Percentiles rank a stretch among this genome's conserved stretches.
Conservation (phyloP, 768 basidiomycete genomes). For the Coprinellus aureogranulatus region DNA sequence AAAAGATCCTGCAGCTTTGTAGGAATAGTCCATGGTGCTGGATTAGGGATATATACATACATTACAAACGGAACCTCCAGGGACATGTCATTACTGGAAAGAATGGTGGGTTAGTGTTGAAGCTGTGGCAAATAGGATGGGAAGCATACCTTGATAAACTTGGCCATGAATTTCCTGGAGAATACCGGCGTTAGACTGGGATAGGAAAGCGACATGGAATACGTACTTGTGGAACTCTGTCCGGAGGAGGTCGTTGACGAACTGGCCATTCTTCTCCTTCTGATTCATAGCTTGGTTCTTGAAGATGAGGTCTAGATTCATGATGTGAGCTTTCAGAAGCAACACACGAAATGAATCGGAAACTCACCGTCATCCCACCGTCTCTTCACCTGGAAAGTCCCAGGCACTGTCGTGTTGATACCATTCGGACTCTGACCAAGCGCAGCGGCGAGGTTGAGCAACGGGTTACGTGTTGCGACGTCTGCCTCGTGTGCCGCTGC, state of each 20-base stretch:
- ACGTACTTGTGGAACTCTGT: conserved; percentile 92
- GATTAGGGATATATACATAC: conserved; percentile 10
- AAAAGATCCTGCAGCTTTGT: too few species aligned
- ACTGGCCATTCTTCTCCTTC: conserved; percentile 66
- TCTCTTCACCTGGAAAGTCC: conserved; percentile 87
- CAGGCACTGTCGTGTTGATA: conserved; percentile 69
- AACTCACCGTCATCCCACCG: conserved; percentile 91
- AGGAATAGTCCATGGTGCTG: not conserved
- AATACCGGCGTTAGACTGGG: conserved; percentile 5
- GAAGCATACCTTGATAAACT: conserved; percentile 92
- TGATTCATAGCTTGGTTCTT: conserved; percentile 90
- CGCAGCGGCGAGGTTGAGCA: conserved; percentile 88
- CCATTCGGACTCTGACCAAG: conserved; percentile 72
- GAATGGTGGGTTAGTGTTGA: too few species aligned
- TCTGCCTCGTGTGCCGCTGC: conserved; percentile 71
- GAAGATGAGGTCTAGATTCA: conserved; percentile 94
- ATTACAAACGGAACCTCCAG: not conserved
- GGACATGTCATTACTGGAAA: too few species aligned
- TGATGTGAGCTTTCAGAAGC: too few species aligned
- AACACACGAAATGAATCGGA: too few species aligned
- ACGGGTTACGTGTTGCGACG: conserved; percentile 83
- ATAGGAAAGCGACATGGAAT: not conserved
- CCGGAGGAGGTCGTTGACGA: conserved; percentile 92
- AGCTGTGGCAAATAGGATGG: too few species aligned
- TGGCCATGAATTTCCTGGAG: conserved; percentile 84